These are phyloP conservation scores for Hyphopichia burtonii DNA, from an alignment of 1,139 yeast genomes.

Conservation along the genomic window DNA sequence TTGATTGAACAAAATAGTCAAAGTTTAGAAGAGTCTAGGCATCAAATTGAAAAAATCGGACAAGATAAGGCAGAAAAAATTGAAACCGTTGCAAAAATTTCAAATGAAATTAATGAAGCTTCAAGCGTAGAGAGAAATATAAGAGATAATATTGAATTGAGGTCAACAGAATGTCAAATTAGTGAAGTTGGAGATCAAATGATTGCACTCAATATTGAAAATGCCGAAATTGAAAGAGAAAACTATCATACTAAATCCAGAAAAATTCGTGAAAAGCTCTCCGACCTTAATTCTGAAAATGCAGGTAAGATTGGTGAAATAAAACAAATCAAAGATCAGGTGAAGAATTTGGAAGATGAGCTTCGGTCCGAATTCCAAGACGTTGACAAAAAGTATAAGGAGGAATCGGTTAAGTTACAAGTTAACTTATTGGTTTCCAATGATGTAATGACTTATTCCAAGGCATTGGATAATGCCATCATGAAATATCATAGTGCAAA, in stretches of 20 bases:
- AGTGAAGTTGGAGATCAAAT: constrained; percentile 28
- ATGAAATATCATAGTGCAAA: constrained; percentile 90
- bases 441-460: constrained; percentile 79
- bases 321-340: constrained; percentile 77
- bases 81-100: constrained; percentile 19
- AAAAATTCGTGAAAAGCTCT: constrained; percentile 52
- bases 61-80: constrained; percentile 5
- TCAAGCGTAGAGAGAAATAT: constrained; percentile 37
- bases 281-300: constrained; percentile 61
- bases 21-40: constrained; percentile 22
- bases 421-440: constrained; percentile 78
- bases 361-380: constrained; percentile 68
- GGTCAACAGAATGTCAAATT: constrained; percentile 28
- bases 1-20: constrained; percentile 34
- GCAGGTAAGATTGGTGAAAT: constrained; percentile 85
- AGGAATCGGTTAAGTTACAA: constrained; percentile 75
- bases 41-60: constrained; percentile 6
- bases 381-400: constrained; percentile 61
- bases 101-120: constrained; percentile 34
- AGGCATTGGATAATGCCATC: constrained; percentile 87
- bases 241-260: constrained; percentile 62
- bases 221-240: constrained; percentile 65
- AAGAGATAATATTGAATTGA: constrained; percentile 39
- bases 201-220: constrained; percentile 40
- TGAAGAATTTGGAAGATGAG: constrained; percentile 54